A percentile compares a stretch with the other conserved stretches of the same genome.
phyloP scores from a whole-genome alignment of 805 yeast species.

The Pichia heedii region DNA sequence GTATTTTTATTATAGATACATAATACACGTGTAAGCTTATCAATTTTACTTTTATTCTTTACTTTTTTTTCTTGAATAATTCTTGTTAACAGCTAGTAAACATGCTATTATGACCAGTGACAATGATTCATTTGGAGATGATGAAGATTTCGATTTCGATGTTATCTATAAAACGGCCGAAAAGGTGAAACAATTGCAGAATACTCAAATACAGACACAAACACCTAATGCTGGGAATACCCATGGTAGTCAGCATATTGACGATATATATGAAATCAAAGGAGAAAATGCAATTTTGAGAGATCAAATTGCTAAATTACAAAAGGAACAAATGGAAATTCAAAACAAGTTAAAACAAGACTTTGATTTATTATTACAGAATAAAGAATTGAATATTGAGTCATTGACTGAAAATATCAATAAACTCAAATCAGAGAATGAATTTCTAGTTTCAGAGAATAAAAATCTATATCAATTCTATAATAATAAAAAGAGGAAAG shows the following conservation, averaged over 20 bases:
- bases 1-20: too few species aligned
- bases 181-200: neutral
- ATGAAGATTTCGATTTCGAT: conserved; percentile 7
- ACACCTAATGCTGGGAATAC: neutral
- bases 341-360: conserved; percentile 30
- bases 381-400: conserved; percentile 17
- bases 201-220: neutral
- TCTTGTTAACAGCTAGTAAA: too few species aligned
- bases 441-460: conserved; percentile 43
- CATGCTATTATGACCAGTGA: neutral
- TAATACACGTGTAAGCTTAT: too few species aligned
- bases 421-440: conserved; percentile 44
- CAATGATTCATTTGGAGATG: conserved; percentile 7
- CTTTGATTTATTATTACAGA: conserved; percentile 14
- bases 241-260: neutral
- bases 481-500: conserved; percentile 17
- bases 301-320: conserved; percentile 46
- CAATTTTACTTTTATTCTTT: too few species aligned
- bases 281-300: conserved; percentile 81
- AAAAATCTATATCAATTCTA: conserved; percentile 25
- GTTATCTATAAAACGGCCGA: conserved; percentile 2
- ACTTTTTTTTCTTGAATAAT: too few species aligned
- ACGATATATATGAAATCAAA: conserved; percentile 38
- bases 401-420: conserved; percentile 28
- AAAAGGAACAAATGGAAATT: conserved; percentile 29